Evolutionary conservation across 805 yeast genomes (phyloP), one percentile per base, ranked within the genome.

Genomic region (Schwanniomyces yamadae): DNA sequence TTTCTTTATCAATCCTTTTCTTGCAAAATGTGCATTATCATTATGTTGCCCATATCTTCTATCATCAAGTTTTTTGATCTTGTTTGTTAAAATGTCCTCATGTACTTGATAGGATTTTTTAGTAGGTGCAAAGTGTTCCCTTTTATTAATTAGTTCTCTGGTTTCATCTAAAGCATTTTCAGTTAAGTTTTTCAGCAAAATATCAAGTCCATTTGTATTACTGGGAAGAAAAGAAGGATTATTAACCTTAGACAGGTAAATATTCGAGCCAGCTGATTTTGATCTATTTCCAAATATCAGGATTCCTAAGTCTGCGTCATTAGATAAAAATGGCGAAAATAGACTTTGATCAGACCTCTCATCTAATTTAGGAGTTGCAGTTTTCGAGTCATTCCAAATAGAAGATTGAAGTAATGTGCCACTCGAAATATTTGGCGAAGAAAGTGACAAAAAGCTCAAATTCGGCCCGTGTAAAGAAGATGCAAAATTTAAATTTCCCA

Each of bases 211-310:
- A 12, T 28, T 19, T 13, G 22, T 28, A 14, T 22, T 22, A 11
- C 39, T 35, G 5, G 52, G 52, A 7, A 50, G 38, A 23, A 50
- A 52, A 5, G 46, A 34, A 1, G 53, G 49, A n/a, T 40, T 40
- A 30, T 48, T 49, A 14, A 48, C 46, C 23, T 39, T 37, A 14
- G 30, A 32, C 39, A 38, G 37, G 31, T 46, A 48, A 4, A 43
- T 41, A 33, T 52, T 48, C 12, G 35, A 37, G 17, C 17, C 21
- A 15, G 34, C 28, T 15, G 22, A 13, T 10, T 15, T 18, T 10
- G 29, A 9, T 3, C 20, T 20, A 27, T 27, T 27, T n/a, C n/a
- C n/a, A n/a, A n/a, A n/a, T n/a, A n/a, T n/a, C n/a, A n/a, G n/a
- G n/a, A n/a, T n/a, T 21, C 23, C 23, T 21, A 21, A 21, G 23